Conservation (phyloP, 306 rosid genomes). For the Sesbania bispinosa region DNA sequence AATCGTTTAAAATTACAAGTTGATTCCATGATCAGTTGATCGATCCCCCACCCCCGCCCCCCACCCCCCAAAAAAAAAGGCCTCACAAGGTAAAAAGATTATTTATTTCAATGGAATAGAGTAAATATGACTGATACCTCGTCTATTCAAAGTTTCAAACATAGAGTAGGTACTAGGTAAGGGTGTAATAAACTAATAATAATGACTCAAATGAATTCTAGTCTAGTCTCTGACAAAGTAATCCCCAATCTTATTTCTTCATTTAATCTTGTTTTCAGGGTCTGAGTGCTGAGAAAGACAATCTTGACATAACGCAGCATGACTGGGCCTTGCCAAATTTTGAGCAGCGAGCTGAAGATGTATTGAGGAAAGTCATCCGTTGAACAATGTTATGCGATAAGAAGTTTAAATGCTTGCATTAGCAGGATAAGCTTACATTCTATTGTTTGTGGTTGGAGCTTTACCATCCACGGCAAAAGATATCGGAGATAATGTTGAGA, state of each 20-base stretch:
- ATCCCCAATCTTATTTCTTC: constrained; percentile 9
- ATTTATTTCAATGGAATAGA: not conserved
- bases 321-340: constrained; percentile 89
- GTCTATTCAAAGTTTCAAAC: not conserved
- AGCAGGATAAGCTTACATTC: not conserved
- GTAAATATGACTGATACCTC: not conserved
- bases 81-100: not conserved
- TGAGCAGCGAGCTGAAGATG: constrained; percentile 88
- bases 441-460: constrained; percentile 15
- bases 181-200: not conserved
- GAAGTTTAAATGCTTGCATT: constrained; percentile 19
- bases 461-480: constrained; percentile 9
- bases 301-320: constrained; percentile 94
- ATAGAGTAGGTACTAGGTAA: not conserved
- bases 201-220: not conserved
- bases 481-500: not conserved
- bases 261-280: constrained; percentile 50
- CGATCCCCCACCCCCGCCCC: not conserved
- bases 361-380: constrained; percentile 49
- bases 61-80: not conserved
- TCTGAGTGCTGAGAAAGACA: constrained; percentile 89
- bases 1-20: not conserved
- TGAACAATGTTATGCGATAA: constrained; percentile 28
- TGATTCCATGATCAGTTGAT: not conserved
- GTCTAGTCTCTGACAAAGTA: not conserved